phyloP scores from a whole-genome alignment of 2,329 filamentous ascomycete genomes.

The Hymenoscyphus occultus region DNA sequence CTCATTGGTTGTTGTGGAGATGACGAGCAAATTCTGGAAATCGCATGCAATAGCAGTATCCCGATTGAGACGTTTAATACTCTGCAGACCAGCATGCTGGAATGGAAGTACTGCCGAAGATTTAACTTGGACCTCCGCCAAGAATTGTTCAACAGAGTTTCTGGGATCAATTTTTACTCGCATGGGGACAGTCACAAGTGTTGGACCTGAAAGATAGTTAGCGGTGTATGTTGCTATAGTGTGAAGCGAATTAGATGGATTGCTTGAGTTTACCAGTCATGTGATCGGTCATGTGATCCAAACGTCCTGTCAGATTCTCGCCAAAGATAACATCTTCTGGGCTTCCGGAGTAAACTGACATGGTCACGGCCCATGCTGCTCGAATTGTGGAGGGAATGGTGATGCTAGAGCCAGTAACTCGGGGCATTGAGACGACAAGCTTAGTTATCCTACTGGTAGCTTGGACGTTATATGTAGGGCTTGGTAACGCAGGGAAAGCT shows the following conservation, averaged over 20 bases:
- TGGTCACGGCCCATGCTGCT: constrained; percentile 41
- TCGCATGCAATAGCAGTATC: constrained; percentile 18
- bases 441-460: constrained; percentile 8
- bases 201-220: constrained; percentile 31
- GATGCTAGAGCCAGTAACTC: constrained; percentile 22
- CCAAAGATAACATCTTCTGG: constrained; percentile 42
- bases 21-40: constrained; percentile 17
- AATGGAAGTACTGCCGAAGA: not conserved
- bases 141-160: constrained; percentile 39
- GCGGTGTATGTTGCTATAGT: too few species aligned
- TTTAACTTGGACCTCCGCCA: constrained; percentile 45
- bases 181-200: constrained; percentile 43
- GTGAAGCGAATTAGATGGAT: too few species aligned
- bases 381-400: constrained; percentile 20
- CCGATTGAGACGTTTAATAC: constrained; percentile 19
- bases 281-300: constrained; percentile 40
- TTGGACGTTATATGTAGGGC: constrained; percentile 13
- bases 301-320: constrained; percentile 42
- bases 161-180: constrained; percentile 37
- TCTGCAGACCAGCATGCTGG: constrained; percentile 9
- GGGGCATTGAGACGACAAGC: not conserved
- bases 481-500: constrained; percentile 16
- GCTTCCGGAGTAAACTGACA: constrained; percentile 39
- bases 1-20: constrained; percentile 6
- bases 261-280: too few species aligned